Base-by-base conservation (phyloP, 202 grass and related monocot species). In the Panicum hallii region DNA sequence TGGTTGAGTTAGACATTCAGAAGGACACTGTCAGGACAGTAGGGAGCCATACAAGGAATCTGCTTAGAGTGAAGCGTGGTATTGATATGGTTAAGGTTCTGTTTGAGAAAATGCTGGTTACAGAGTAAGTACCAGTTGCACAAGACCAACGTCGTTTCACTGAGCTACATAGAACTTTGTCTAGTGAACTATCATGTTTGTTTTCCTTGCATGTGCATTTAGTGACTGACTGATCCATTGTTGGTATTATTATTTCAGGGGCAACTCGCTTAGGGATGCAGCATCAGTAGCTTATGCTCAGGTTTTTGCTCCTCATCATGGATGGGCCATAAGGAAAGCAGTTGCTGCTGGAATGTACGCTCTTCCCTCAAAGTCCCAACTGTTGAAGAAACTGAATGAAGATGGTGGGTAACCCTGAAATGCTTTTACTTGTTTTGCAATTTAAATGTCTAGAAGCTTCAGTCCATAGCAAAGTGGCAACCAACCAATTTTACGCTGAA, bases 271-370 rank as follows among this genome's bases (percentile, higher is more conserved):
- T 34, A 92, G 38, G 81, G 75, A 94, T 42, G 89, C 93, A 5
- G 91, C 93, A 28, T 92, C 96, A 73, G 77, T 84, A 54, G 88
- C 96, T 67, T 98, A 95, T 86, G 90, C 84, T 60, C 85, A 88
- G 81, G 96, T 98, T 45, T 92, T 98, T 84, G 91, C 96, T 85
- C 91, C 96, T 83, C 91, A 98, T 85, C 93, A 95, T 86, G 89
- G 89, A 45, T 94, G 96, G 93, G 86, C 89, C 79, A 92, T 98
- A 89, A 90, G 91, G 88, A 98, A 94, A 82, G 96, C 93, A 44
- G 91, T 98, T 77, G 88, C 85, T 69, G 88, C 88, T 55, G 96
- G 93, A 82, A 98, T 98, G 93, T 98, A 98, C 28, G 84, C 82
- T 2, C 91, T 98, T 82, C 96, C 96, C 65, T 90, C 93, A 19